Evolutionary conservation across 306 rosid species (phyloP).

Genomic region (cucumber (Cucumis sativus)): Cucumber_9930_V3 NC_026657.2:8275001-8275500

Average conservation of each 20-base stretch:
- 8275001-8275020: background rate
- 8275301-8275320: constrained; percentile 71
- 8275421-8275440: background rate
- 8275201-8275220: background rate
- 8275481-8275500: too few species aligned
- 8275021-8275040: background rate
- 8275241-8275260: constrained; percentile 15
- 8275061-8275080: background rate
- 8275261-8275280: constrained; percentile 78
- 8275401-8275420: constrained; percentile 9
- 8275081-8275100: background rate
- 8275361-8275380: constrained; percentile 56
- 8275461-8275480: too few species aligned
- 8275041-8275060: background rate
- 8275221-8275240: constrained; percentile 7
- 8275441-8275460: too few species aligned
- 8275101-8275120: background rate
- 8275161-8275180: constrained; percentile 71
- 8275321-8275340: constrained; percentile 76
- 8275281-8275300: constrained; percentile 62
- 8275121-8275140: constrained; percentile 73
- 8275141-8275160: constrained; percentile 80
- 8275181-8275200: constrained; percentile 42
- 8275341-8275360: constrained; percentile 85
- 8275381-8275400: constrained; percentile 10